A percentile compares a stretch with the other conserved stretches of the same genome.
Conservation (phyloP, 345 rosid species). For the Nephelium lappaceum region DNA sequence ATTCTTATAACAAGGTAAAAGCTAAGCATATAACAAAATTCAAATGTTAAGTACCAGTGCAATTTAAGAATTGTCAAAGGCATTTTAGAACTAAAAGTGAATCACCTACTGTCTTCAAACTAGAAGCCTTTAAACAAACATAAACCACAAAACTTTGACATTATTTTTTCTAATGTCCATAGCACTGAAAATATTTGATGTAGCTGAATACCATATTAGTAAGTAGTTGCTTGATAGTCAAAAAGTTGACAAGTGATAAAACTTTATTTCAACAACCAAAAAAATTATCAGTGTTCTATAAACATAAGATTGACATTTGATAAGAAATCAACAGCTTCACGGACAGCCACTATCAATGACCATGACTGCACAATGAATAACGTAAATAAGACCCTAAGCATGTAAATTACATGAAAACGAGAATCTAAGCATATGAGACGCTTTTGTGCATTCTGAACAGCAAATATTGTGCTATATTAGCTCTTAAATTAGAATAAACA, state of each 20-base stretch:
- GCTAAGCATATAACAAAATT: background rate
- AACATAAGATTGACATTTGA: background rate
- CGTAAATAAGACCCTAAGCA: background rate
- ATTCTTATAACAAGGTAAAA: background rate
- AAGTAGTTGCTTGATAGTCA: background rate
- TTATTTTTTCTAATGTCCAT: background rate
- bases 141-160: background rate
- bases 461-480: background rate
- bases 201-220: background rate
- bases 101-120: background rate
- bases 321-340: slow-evolving; percentile 6
- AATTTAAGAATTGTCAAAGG: background rate
- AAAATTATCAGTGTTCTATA: background rate
- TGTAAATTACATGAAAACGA: slow-evolving; percentile 6
- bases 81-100: background rate
- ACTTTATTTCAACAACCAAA: background rate
- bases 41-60: background rate
- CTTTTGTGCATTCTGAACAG: slow-evolving; percentile 8
- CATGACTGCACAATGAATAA: background rate
- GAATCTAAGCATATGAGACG: background rate
- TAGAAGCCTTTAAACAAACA: background rate
- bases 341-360: background rate
- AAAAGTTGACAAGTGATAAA: background rate
- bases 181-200: background rate
- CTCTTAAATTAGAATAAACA: slow-evolving; percentile 5